phyloP scores from a whole-genome alignment of 2,329 filamentous ascomycete species.

The Claviceps paspali region DNA sequence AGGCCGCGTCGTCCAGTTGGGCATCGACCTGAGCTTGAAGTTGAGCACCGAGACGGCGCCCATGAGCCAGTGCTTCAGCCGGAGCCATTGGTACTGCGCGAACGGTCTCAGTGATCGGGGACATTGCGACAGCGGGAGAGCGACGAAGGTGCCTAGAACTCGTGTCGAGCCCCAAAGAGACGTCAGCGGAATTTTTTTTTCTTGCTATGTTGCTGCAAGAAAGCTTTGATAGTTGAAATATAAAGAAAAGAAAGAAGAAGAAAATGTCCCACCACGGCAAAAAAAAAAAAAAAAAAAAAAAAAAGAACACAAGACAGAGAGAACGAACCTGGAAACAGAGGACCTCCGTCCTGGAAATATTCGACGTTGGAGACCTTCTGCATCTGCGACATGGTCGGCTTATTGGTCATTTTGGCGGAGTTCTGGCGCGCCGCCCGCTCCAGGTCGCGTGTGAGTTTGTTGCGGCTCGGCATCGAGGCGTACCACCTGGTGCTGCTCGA shows the following conservation, averaged over 20 bases:
- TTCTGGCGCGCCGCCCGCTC: constrained; percentile 11
- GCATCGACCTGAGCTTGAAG: constrained; percentile 31
- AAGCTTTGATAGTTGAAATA: too few relatives aligned
- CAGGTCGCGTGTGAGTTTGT: constrained; percentile 15
- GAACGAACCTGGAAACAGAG: constrained; percentile 19
- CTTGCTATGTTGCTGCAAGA: too few relatives aligned
- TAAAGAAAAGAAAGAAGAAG: too few relatives aligned
- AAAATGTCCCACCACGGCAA: too few relatives aligned
- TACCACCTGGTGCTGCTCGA: constrained; percentile 8
- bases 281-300: background rate
- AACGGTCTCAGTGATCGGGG: constrained; percentile 15
- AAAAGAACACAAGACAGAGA: background rate
- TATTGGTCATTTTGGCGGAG: constrained; percentile 11
- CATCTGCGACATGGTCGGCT: constrained; percentile 17
- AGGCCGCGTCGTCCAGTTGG: constrained; percentile 24
- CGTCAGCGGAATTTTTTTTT: too few relatives aligned
- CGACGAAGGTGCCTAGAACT: constrained; percentile 36
- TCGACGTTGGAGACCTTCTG: constrained; percentile 17
- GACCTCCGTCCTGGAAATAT: constrained; percentile 18
- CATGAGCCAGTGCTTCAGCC: constrained; percentile 20
- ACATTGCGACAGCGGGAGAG: constrained; percentile 23
- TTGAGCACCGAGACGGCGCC: constrained; percentile 21
- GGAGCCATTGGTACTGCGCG: constrained; percentile 22
- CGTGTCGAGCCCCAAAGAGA: too few relatives aligned
- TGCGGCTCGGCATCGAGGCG: constrained; percentile 12